Conservation (phyloP, 345 rosid species). For the Gossypium stocksii region DNA sequence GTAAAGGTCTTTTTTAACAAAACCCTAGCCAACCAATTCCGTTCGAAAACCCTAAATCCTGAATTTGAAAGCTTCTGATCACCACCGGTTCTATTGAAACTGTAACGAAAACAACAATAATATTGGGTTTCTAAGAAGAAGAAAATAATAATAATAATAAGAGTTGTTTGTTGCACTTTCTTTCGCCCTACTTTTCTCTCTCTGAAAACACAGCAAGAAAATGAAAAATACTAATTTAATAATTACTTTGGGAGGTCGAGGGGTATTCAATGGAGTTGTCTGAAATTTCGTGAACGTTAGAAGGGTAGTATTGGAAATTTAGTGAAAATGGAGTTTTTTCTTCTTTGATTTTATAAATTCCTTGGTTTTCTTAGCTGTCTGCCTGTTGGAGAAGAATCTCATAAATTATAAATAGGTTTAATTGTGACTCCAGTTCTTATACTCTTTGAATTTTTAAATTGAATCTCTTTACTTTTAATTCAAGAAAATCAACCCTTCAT, state of each 20-base stretch:
- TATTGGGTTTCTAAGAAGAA: neutral
- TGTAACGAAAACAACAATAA: slow-evolving; percentile 5
- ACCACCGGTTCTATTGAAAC: neutral
- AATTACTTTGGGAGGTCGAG: neutral
- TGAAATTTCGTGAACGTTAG: slow-evolving; percentile 22
- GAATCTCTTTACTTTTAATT: no score
- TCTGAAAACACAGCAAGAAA: slow-evolving; percentile 4
- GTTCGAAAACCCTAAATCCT: slow-evolving; percentile 3
- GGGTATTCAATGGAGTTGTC: neutral
- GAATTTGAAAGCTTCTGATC: slow-evolving; percentile 5
- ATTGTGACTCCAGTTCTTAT: no score
- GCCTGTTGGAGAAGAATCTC: no score
- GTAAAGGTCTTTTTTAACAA: neutral
- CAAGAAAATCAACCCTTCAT: no score
- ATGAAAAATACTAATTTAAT: neutral
- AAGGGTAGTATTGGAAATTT: slow-evolving; percentile 29
- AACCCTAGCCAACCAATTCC: slow-evolving; percentile 19
- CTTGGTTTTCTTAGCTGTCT: no score
- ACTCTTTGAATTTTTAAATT: no score
- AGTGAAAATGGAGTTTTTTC: neutral
- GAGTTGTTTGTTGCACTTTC: slow-evolving; percentile 6
- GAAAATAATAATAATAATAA: neutral
- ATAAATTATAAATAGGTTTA: no score
- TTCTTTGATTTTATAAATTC: neutral
- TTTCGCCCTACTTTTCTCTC: neutral